Evolutionary conservation across 1,284 basidiomycete species (phyloP).

Genomic region (Malassezia pachydermatis): DNA sequence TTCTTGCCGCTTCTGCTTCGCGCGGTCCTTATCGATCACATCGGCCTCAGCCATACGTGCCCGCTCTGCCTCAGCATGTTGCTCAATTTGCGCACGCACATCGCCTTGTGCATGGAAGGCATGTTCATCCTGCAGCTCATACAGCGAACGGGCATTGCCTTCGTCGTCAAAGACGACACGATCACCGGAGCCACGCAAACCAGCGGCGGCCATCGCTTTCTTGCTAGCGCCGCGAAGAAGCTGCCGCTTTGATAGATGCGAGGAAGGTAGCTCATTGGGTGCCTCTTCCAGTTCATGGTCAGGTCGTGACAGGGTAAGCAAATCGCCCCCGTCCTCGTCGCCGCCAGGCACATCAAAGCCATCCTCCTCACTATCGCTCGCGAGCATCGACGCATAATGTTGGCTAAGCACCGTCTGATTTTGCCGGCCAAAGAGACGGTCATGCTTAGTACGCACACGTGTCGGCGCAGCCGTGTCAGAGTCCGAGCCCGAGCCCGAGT

Average conservation of each 20-base stretch:
- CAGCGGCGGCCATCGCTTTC: slow-evolving; percentile 63
- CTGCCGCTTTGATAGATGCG: slow-evolving; percentile 57
- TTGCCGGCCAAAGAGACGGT: slow-evolving; percentile 93
- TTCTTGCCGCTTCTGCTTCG: slow-evolving; percentile 37
- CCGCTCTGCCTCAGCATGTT: slow-evolving; percentile 62
- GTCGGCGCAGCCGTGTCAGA: slow-evolving; percentile 22
- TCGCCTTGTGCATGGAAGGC: slow-evolving; percentile 66
- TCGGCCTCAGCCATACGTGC: slow-evolving; percentile 74
- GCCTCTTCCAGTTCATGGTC: slow-evolving; percentile 62
- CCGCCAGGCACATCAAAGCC: slow-evolving; percentile 18
- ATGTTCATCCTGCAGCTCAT: slow-evolving; percentile 59
- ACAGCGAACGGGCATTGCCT: slow-evolving; percentile 55
- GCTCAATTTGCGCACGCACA: slow-evolving; percentile 62
- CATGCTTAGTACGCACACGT: slow-evolving; percentile 68
- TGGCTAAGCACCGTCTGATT: slow-evolving; percentile 86
- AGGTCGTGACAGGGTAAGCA: slow-evolving; percentile 82
- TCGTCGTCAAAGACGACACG: slow-evolving; percentile 64
- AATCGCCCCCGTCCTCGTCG: slow-evolving; percentile 59
- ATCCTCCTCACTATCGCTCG: slow-evolving; percentile 41
- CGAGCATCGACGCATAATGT: slow-evolving; percentile 80
- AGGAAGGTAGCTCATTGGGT: slow-evolving; percentile 21
- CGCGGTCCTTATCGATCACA: slow-evolving; percentile 38
- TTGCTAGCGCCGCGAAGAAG: slow-evolving; percentile 65
- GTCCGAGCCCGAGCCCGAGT: not conserved
- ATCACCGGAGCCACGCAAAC: slow-evolving; percentile 72